A percentile compares a stretch with the other conserved stretches of the same genome.
Conservation (phyloP, 331 rosid species). For the Telfairia occidentalis region DNA sequence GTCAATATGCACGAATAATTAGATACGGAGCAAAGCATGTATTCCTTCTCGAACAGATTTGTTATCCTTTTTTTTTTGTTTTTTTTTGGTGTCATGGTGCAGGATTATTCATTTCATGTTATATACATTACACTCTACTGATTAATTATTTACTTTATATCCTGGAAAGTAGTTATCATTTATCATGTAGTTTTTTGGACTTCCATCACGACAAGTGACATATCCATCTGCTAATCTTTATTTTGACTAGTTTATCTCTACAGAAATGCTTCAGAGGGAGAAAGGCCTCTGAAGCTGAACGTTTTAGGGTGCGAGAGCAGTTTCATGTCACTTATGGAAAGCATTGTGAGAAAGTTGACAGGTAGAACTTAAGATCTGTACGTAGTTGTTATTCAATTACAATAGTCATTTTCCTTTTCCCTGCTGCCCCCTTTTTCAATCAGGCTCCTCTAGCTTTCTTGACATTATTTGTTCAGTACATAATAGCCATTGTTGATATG, state of each 20-base stretch:
- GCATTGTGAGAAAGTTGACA: conserved; percentile 51
- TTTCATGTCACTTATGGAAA: conserved; percentile 49
- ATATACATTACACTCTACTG: not conserved
- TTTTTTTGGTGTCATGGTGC: not conserved
- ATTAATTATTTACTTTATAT: not conserved
- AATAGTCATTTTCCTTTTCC: not conserved
- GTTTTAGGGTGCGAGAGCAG: conserved; percentile 51
- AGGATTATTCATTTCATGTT: not conserved
- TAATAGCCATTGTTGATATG: not conserved
- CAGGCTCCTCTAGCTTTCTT: not conserved
- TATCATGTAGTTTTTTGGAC: not conserved
- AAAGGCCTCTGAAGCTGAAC: conserved; percentile 52
- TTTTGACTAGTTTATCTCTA: conserved; percentile 44
- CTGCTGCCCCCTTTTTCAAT: not conserved
- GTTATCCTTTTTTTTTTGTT: not conserved
- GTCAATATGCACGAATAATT: not conserved
- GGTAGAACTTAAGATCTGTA: conserved; percentile 31
- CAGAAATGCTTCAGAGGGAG: conserved; percentile 99
- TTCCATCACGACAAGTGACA: not conserved
- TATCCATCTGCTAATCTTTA: not conserved
- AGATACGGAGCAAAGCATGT: not conserved
- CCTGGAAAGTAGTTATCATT: not conserved
- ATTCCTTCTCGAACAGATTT: not conserved
- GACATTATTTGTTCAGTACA: not conserved
- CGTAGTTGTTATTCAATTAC: not conserved